Evolutionary conservation across 768 basidiomycete genomes (phyloP).

Genomic region (Fistulinella prunicolor): DNA sequence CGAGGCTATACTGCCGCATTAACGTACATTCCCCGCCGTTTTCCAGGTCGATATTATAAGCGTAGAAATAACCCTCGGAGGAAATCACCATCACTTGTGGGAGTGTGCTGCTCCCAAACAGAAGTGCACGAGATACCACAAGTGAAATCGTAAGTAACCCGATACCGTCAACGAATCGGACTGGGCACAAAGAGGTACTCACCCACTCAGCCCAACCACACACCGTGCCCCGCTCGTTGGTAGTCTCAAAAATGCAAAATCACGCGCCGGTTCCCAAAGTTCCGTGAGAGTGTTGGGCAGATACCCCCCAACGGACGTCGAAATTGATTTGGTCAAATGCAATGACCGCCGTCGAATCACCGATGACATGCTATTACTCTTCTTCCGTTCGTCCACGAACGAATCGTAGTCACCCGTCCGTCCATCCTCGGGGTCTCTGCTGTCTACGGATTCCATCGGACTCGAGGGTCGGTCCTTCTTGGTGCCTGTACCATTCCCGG

Average conservation of each 20-base stretch:
- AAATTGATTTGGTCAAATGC: constrained; percentile 70
- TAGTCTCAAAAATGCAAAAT: constrained; percentile 88
- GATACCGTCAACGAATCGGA: too few species aligned
- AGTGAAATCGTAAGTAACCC: not conserved
- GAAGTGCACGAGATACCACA: not conserved
- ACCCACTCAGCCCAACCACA: constrained; percentile 89
- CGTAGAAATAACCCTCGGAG: constrained; percentile 93
- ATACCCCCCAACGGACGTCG: constrained; percentile 79
- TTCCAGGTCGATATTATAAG: constrained; percentile 94
- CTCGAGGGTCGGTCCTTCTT: constrained; percentile 44
- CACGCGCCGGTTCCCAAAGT: constrained; percentile 94
- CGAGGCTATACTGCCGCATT: constrained; percentile 84
- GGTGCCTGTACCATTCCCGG: constrained; percentile 10
- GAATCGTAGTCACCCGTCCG: constrained; percentile 78
- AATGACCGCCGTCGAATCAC: constrained; percentile 66
- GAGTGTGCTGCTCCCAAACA: constrained; percentile 57
- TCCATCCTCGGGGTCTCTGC: constrained; percentile 54
- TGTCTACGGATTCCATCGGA: constrained; percentile 65
- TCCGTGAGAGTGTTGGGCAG: constrained; percentile 88
- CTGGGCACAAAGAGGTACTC: constrained; percentile 29
- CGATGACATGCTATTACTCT: constrained; percentile 54
- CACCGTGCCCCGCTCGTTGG: constrained; percentile 77
- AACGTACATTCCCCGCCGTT: constrained; percentile 93
- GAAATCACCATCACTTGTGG: constrained; percentile 98
- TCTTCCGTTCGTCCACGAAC: constrained; percentile 75